Conservation (phyloP, 2,329 filamentous ascomycete genomes). For the Incumbomyces lentus region DNA sequence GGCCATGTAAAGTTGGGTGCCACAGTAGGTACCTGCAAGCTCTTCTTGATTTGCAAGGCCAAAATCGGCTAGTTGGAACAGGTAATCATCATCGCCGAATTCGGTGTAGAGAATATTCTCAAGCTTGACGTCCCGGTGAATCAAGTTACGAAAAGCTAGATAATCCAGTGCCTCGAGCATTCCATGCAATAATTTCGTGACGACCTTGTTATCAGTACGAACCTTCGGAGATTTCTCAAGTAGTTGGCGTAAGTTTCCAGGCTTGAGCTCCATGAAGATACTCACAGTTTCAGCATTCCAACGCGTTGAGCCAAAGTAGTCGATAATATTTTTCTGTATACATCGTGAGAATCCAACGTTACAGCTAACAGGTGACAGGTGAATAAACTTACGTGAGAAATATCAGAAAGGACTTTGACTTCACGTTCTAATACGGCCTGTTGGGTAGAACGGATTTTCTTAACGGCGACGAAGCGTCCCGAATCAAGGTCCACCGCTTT, state of each 20-base stretch:
- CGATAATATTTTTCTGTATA: too few species aligned
- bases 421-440: background rate
- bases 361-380: too few species aligned
- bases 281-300: too few species aligned
- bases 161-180: conserved; percentile 20
- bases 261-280: too few species aligned
- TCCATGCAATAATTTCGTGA: conserved; percentile 6
- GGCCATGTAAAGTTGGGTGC: conserved; percentile 15
- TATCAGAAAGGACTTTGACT: background rate
- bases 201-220: too few species aligned
- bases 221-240: too few species aligned
- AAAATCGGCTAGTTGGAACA: conserved; percentile 20
- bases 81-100: conserved; percentile 5
- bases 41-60: conserved; percentile 13
- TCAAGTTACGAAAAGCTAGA: conserved; percentile 11
- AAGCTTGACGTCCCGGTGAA: conserved; percentile 21
- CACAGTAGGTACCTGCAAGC: conserved; percentile 7
- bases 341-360: too few species aligned
- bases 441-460: background rate
- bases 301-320: too few species aligned
- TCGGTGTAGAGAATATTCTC: conserved; percentile 21
- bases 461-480: conserved; percentile 2
- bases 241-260: too few species aligned
- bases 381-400: too few species aligned
- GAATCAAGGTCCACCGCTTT: conserved; percentile 6